Evolutionary conservation across 345 rosid species (phyloP), one percentile per base, ranked within the genome.

Genomic region (Camelina laxa): DNA sequence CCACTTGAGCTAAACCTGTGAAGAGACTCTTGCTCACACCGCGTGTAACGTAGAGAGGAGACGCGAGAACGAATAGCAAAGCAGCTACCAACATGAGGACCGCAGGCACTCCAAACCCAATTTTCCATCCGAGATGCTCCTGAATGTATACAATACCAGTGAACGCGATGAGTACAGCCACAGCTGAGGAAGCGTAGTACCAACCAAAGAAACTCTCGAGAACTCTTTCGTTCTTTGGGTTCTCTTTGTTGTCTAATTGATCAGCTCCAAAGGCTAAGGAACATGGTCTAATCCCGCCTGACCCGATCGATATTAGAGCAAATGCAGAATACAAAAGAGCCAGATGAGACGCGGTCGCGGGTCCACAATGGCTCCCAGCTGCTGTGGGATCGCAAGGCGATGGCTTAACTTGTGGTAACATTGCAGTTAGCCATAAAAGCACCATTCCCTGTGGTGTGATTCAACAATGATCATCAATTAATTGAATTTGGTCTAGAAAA

Each of bases 181-280:
- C 49, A 36, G 81, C 83, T 15, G 87, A 78, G 0, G 89, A 78
- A 50, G 87, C 89, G 22, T 88, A 88, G 49, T 88, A 88, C 92
- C 92, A 88, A 60, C 87, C 85, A 68, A 88, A 88, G 85, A 78
- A 88, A 59, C 89, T 84, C 80, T 88, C 89, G 0, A 88, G 72
- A 54, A 82, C 67, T 79, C 87, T 76, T 41, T 82, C 76, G n/a
- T 85, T 84, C 42, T 82, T 82, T 5, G 87, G 87, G 38, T 86
- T 83, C 50, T 75, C 83, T 64, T 70, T 82, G 68, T 81, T 82
- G 76, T 81, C 85, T 69, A 89, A 61, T 63, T 89, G 90, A 56
- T 86, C 88, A 49, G 92, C 95, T 44, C 92, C 92, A 79, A 87
- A 89, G 41, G 95, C 95, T 55, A 89, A 49, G 7, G 90, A 89